A percentile compares a stretch with the other conserved stretches of the same genome.
Evolutionary conservation across 164 flowering plant genomes (phyloP).

Genomic region (Buxus sempervirens): DNA sequence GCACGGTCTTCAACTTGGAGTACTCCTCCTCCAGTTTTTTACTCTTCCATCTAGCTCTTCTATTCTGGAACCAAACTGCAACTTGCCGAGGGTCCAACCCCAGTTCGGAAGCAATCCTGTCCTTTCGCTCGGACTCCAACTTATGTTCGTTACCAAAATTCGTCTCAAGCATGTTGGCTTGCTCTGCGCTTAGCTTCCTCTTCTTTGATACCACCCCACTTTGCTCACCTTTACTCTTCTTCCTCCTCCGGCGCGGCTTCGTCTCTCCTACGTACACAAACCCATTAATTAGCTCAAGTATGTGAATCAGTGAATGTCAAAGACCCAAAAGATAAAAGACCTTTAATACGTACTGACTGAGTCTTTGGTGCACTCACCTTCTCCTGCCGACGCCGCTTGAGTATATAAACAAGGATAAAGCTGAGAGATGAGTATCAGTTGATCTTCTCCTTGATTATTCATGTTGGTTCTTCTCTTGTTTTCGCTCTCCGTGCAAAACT

Average conservation of each 20-base stretch:
- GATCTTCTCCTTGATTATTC: slow-evolving; percentile 26
- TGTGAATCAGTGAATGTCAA: not conserved
- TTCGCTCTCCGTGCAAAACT: too few species aligned
- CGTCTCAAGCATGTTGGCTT: slow-evolving; percentile 42
- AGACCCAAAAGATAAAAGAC: too few species aligned
- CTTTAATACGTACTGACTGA: too few species aligned
- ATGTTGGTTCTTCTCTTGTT: slow-evolving; percentile 10
- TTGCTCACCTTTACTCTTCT: slow-evolving; percentile 32
- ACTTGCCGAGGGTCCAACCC: slow-evolving; percentile 72
- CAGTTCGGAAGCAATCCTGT: slow-evolving; percentile 50
- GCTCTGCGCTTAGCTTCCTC: slow-evolving; percentile 60
- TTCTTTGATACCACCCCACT: slow-evolving; percentile 29
- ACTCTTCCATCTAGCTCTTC: slow-evolving; percentile 71
- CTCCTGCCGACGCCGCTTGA: slow-evolving; percentile 22
- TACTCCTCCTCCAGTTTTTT: slow-evolving; percentile 67
- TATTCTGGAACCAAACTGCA: slow-evolving; percentile 78
- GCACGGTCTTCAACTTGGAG: slow-evolving; percentile 32
- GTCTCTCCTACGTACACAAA: slow-evolving; percentile 22
- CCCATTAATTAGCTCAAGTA: not conserved
- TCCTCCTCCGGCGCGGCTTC: slow-evolving; percentile 36
- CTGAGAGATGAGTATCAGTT: slow-evolving; percentile 35
- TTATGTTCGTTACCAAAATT: slow-evolving; percentile 58
- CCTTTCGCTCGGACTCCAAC: slow-evolving; percentile 64
- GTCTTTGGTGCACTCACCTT: slow-evolving; percentile 16
- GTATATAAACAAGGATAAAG: slow-evolving; percentile 33